Evolutionary conservation across 1,139 yeast species (phyloP).

Genomic region (Hansenula lynferdii): DNA sequence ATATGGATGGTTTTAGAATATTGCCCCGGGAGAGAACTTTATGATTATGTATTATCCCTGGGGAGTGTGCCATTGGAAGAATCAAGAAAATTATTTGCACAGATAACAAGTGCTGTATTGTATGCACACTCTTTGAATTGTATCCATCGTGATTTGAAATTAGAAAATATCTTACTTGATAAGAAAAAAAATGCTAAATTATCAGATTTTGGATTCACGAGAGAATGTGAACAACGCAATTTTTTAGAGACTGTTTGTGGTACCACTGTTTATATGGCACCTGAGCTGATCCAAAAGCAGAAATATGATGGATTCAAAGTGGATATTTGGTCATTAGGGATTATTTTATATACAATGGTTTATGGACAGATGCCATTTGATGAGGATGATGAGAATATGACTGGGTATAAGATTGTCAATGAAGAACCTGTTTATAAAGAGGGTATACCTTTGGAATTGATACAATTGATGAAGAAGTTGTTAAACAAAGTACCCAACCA

Average conservation of each 20-base stretch:
- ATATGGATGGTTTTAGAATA: conserved; percentile 90
- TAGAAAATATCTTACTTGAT: conserved; percentile 80
- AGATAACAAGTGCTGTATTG: conserved; percentile 75
- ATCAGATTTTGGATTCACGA: conserved; percentile 91
- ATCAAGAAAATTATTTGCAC: conserved; percentile 62
- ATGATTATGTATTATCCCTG: conserved; percentile 59
- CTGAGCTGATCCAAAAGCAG: conserved; percentile 67
- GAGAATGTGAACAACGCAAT: conserved; percentile 62
- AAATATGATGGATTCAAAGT: conserved; percentile 78
- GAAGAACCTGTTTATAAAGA: conserved; percentile 58
- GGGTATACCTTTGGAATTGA: conserved; percentile 43
- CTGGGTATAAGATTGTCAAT: conserved; percentile 56
- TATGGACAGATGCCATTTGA: conserved; percentile 92
- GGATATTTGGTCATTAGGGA: conserved; percentile 92
- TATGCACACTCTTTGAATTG: conserved; percentile 81
- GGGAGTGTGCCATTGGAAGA: conserved; percentile 51
- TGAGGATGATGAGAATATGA: conserved; percentile 64
- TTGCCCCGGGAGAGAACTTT: conserved; percentile 86
- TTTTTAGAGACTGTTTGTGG: conserved; percentile 86
- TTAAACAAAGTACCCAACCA: conserved; percentile 60
- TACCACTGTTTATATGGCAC: conserved; percentile 95
- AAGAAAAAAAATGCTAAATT: conserved; percentile 65
- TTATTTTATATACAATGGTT: conserved; percentile 84
- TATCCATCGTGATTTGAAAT: conserved; percentile 84
- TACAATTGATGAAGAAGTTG: conserved; percentile 46